These are phyloP conservation scores for Blastobotrys apis DNA, from an alignment of 1,139 yeast species.

Conservation along the genomic window DNA sequence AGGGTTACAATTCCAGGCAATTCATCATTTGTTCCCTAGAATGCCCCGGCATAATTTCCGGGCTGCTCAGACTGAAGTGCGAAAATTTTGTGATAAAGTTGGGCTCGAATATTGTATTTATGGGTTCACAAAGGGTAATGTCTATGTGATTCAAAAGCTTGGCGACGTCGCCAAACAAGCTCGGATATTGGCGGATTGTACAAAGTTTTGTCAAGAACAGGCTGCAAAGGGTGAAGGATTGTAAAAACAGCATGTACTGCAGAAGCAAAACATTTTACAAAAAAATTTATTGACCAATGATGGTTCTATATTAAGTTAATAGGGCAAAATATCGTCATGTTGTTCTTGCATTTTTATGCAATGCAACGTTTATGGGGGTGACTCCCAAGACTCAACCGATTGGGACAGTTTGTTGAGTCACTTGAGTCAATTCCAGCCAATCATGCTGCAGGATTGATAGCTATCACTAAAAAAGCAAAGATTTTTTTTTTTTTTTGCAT, in stretches of 20 bases:
- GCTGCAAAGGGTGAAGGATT: not conserved
- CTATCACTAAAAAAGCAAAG: no score
- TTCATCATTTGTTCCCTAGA: conserved; percentile 86
- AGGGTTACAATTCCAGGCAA: conserved; percentile 87
- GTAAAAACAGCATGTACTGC: no score
- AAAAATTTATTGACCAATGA: not conserved
- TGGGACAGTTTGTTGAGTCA: no score
- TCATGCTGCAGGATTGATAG: no score
- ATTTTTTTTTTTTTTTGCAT: no score
- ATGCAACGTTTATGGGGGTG: no score
- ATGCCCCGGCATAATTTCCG: conserved; percentile 85
- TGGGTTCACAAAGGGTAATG: conserved; percentile 78
- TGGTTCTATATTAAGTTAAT: no score
- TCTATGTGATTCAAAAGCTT: conserved; percentile 61
- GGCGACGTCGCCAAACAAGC: conserved; percentile 81
- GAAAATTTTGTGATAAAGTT: conserved; percentile 69
- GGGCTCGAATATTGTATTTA: conserved; percentile 80
- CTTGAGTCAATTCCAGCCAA: no score
- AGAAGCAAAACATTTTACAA: not conserved
- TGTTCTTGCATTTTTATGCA: no score
- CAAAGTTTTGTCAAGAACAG: conserved; percentile 36
- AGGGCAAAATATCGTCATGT: no score
- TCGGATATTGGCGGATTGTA: conserved; percentile 62
- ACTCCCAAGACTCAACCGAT: no score
- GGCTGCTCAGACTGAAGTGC: conserved; percentile 64